phyloP scores from a whole-genome alignment of 1,284 basidiomycete genomes.

The Coriolopsis trogii region DNA sequence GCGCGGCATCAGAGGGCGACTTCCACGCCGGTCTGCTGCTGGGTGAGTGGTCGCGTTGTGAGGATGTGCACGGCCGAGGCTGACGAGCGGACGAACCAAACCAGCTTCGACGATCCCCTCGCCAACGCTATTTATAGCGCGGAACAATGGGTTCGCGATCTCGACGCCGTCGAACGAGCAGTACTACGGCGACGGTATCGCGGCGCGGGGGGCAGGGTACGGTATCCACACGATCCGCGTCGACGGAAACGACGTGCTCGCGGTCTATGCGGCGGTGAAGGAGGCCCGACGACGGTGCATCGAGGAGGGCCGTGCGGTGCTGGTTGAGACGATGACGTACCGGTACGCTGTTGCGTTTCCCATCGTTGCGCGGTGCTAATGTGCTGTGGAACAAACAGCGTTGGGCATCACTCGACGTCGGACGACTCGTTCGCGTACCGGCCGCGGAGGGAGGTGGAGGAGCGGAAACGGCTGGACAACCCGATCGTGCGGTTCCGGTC shows the following conservation, averaged over 20 bases:
- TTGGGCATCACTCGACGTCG: slow-evolving; percentile 95
- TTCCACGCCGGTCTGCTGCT: slow-evolving; percentile 80
- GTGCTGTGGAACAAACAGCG: slow-evolving; percentile 44
- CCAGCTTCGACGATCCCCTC: slow-evolving; percentile 72
- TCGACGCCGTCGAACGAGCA: slow-evolving; percentile 92
- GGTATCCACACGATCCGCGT: slow-evolving; percentile 90
- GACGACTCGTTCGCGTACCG: slow-evolving; percentile 95
- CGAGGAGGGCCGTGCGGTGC: slow-evolving; percentile 79
- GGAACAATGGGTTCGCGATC: slow-evolving; percentile 93
- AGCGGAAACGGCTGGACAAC: slow-evolving; percentile 86
- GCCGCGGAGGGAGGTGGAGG: slow-evolving; percentile 83
- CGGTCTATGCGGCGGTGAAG: slow-evolving; percentile 80
- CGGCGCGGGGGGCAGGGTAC: slow-evolving; percentile 91
- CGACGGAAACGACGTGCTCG: slow-evolving; percentile 93
- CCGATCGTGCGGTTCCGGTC: slow-evolving; percentile 85
- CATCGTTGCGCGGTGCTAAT: no score
- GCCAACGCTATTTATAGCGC: slow-evolving; percentile 75
- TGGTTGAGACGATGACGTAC: slow-evolving; percentile 94
- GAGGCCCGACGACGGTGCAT: slow-evolving; percentile 82
- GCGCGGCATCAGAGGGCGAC: slow-evolving; percentile 79
- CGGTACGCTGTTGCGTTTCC: slow-evolving; percentile 46
- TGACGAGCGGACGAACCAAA: background rate
- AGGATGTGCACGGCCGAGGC: background rate
- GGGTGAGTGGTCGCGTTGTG: slow-evolving; percentile 23
- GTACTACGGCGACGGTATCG: slow-evolving; percentile 92